A percentile compares a stretch with the other conserved stretches of the same genome.
Evolutionary conservation across 163 green algal species (phyloP).

Genomic region (Chlamydomonas reinhardtii): DNA sequence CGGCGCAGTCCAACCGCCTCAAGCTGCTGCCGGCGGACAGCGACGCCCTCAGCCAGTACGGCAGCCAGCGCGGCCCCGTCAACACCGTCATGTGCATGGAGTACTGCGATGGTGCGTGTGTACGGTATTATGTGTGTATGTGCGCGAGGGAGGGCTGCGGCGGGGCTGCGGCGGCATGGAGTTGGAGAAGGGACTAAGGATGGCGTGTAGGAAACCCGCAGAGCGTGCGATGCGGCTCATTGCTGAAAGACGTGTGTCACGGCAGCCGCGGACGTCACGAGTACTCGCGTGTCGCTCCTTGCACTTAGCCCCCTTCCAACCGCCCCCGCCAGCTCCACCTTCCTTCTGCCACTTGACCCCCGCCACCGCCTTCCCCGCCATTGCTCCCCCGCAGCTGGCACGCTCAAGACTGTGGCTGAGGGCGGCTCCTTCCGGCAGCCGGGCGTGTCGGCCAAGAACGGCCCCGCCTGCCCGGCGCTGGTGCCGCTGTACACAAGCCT

Average conservation of each 20-base stretch:
- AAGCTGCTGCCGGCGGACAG: slow-evolving; percentile 42
- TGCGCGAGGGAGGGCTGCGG: background rate
- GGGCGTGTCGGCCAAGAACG: slow-evolving; percentile 33
- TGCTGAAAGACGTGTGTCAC: too few species aligned
- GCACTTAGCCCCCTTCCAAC: too few species aligned
- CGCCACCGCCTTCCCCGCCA: too few species aligned
- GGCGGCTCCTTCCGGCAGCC: slow-evolving; percentile 21
- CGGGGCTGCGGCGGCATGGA: too few species aligned
- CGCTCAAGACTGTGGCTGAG: slow-evolving; percentile 38
- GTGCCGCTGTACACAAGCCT: slow-evolving; percentile 37
- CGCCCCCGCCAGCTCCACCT: background rate
- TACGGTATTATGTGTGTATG: too few species aligned
- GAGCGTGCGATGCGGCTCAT: too few species aligned
- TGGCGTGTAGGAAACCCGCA: too few species aligned
- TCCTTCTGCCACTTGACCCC: too few species aligned
- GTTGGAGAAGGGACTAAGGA: too few species aligned
- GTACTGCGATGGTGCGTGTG: slow-evolving; percentile 47
- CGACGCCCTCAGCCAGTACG: slow-evolving; percentile 39
- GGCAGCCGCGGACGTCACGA: too few species aligned
- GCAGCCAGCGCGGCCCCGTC: slow-evolving; percentile 22
- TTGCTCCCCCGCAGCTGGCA: slow-evolving; percentile 12
- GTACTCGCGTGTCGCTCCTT: too few species aligned
- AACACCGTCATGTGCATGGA: slow-evolving; percentile 51
- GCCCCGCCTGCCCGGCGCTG: slow-evolving; percentile 34
- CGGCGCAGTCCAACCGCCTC: slow-evolving; percentile 23